A percentile compares a stretch with the other conserved stretches of the same genome.
These are phyloP conservation scores for Gliomastix tumulicola DNA, from an alignment of 2,329 filamentous ascomycete species.

Conservation along the genomic window DNA sequence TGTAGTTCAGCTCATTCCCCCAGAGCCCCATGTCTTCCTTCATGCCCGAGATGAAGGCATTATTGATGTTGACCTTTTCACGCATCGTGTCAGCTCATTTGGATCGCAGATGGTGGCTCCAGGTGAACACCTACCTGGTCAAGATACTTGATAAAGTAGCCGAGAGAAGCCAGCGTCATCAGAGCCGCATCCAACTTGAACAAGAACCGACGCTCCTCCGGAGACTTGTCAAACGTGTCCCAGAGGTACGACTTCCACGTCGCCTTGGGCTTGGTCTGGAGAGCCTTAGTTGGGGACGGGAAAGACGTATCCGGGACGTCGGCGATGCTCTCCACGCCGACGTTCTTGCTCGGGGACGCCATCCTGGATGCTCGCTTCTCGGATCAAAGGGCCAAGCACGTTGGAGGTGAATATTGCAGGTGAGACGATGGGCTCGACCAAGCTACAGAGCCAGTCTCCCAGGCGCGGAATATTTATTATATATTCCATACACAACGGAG, in stretches of 20 bases:
- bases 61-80: constrained; percentile 19
- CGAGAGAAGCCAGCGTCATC: constrained; percentile 24
- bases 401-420: no score
- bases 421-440: no score
- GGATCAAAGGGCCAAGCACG: no score
- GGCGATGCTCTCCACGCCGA: no score
- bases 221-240: constrained; percentile 37
- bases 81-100: not conserved
- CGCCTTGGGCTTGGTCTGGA: constrained; percentile 20
- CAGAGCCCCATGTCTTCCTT: constrained; percentile 30
- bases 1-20: constrained; percentile 47
- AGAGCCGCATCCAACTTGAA: constrained; percentile 34
- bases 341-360: no score
- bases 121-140: constrained; percentile 15
- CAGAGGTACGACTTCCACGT: constrained; percentile 42
- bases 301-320: no score
- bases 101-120: not conserved
- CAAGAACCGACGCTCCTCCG: constrained; percentile 29
- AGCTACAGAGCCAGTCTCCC: no score
- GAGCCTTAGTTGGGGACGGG: no score
- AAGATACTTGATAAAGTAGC: constrained; percentile 30
- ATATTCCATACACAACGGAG: no score
- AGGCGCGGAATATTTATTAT: no score
- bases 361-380: no score
- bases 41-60: constrained; percentile 39